These are phyloP conservation scores for Xylaria venustula DNA, from an alignment of 495 filamentous ascomycete species.

Conservation along the genomic window DNA sequence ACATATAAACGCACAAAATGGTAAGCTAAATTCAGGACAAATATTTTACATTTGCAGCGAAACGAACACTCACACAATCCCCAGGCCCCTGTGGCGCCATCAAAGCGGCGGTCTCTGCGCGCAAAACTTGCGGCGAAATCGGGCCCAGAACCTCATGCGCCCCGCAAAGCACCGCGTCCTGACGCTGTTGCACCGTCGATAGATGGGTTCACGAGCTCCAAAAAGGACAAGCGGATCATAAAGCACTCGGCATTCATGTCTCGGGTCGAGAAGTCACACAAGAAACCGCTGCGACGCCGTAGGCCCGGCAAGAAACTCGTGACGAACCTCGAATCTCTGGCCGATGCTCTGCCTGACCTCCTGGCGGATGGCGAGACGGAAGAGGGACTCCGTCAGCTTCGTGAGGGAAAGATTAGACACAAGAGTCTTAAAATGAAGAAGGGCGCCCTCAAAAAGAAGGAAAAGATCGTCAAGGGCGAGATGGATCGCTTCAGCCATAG, in stretches of 20 bases:
- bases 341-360: slow-evolving; percentile 69
- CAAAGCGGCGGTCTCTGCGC: slow-evolving; percentile 47
- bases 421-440: slow-evolving; percentile 70
- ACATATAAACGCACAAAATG: slow-evolving; percentile 5
- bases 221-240: slow-evolving; percentile 74
- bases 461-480: slow-evolving; percentile 73
- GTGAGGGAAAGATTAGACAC: slow-evolving; percentile 56
- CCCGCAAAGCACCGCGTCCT: slow-evolving; percentile 42
- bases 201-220: slow-evolving; percentile 59
- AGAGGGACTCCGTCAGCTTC: slow-evolving; percentile 32
- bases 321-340: slow-evolving; percentile 72
- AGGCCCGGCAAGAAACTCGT: slow-evolving; percentile 73
- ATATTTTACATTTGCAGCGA: background rate
- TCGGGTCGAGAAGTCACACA: slow-evolving; percentile 64
- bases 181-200: slow-evolving; percentile 31
- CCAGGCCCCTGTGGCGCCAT: slow-evolving; percentile 43
- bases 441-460: slow-evolving; percentile 80
- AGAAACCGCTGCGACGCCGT: slow-evolving; percentile 53
- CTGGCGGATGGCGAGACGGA: slow-evolving; percentile 33
- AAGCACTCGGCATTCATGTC: slow-evolving; percentile 74
- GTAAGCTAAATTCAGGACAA: slow-evolving; percentile 9
- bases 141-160: slow-evolving; percentile 27
- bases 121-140: slow-evolving; percentile 33
- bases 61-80: slow-evolving; percentile 18
- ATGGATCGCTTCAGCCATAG: slow-evolving; percentile 79